Percentiles rank a stretch among this genome's conserved stretches.
Conservation (phyloP, 169 alveolate genomes). For the Plasmodium chabaudi region DNA sequence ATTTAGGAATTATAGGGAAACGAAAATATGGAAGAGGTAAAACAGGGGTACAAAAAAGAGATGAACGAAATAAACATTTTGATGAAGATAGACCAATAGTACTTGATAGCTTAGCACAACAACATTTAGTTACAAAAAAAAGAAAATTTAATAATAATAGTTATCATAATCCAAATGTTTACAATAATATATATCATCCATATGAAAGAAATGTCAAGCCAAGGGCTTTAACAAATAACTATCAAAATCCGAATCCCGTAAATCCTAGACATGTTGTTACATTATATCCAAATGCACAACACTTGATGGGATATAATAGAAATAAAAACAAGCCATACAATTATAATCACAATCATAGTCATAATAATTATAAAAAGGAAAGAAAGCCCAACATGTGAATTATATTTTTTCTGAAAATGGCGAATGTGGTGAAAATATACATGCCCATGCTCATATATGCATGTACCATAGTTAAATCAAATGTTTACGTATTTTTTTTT, state of each 20-base stretch:
- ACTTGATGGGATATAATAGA: conserved; percentile 30
- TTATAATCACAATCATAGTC: too few relatives aligned
- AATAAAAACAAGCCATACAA: conserved; percentile 19
- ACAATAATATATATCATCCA: not conserved
- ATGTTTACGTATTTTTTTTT: too few relatives aligned
- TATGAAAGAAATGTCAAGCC: conserved; percentile 63
- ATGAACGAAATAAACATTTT: conserved; percentile 73
- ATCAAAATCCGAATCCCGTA: conserved; percentile 5
- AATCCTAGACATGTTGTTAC: conserved; percentile 38
- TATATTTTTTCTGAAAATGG: not conserved
- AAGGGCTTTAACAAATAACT: conserved; percentile 4
- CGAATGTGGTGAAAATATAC: not conserved
- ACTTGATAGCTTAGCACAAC: conserved; percentile 29
- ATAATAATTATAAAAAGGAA: conserved; percentile 23
- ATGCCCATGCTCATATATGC: not conserved
- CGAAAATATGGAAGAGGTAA: conserved; percentile 85
- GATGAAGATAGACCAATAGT: conserved; percentile 72
- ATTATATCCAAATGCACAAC: conserved; percentile 57
- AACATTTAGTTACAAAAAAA: conserved; percentile 30
- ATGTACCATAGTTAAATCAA: too few relatives aligned
- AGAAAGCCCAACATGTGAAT: conserved; percentile 8
- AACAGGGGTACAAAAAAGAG: conserved; percentile 86
- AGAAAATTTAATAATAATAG: conserved; percentile 30
- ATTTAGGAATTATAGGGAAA: conserved; percentile 81
- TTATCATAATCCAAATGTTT: not conserved